phyloP scores from a whole-genome alignment of 768 basidiomycete genomes.

The Imleria badia region DNA sequence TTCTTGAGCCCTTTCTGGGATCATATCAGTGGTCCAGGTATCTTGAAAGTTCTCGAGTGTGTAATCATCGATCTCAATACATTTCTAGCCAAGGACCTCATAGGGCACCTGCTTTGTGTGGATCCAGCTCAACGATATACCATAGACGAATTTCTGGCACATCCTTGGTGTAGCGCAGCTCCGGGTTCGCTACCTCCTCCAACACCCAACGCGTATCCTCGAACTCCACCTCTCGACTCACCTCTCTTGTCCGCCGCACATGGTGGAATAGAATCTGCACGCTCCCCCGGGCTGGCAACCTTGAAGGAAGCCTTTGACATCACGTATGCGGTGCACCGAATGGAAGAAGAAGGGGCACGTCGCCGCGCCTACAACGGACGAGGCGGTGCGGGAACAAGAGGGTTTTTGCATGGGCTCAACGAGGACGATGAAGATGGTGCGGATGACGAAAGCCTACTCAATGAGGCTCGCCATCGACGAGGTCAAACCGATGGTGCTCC shows the following conservation, averaged over 20 bases:
- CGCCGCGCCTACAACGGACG: slow-evolving; percentile 78
- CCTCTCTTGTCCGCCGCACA: slow-evolving; percentile 82
- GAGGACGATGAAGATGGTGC: slow-evolving; percentile 85
- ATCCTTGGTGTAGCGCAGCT: slow-evolving; percentile 88
- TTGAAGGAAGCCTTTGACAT: slow-evolving; percentile 99
- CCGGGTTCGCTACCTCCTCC: slow-evolving; percentile 63
- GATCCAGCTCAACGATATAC: slow-evolving; percentile 95
- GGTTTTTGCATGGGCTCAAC: slow-evolving; percentile 83
- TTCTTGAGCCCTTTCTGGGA: slow-evolving; percentile 99
- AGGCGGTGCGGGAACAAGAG: slow-evolving; percentile 73
- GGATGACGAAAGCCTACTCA: slow-evolving; percentile 47
- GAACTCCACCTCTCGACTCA: slow-evolving; percentile 68
- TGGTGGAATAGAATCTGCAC: slow-evolving; percentile 68
- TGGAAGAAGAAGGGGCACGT: slow-evolving; percentile 97
- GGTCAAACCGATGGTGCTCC: slow-evolving; percentile 29
- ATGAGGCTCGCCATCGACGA: slow-evolving; percentile 45
- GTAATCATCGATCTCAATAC: slow-evolving; percentile 10
- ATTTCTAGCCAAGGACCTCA: slow-evolving; percentile 84
- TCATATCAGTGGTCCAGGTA: slow-evolving; percentile 81
- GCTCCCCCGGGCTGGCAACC: slow-evolving; percentile 89
- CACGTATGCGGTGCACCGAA: slow-evolving; percentile 97
- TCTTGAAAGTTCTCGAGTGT: slow-evolving; percentile 11
- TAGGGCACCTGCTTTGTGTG: slow-evolving; percentile 91
- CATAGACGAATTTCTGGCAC: slow-evolving; percentile 95
- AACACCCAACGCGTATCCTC: slow-evolving; percentile 54